A percentile compares a stretch with the other conserved stretches of the same genome.
Evolutionary conservation across 1,139 yeast genomes (phyloP).

Genomic region (Zygoascus meyerae): DNA sequence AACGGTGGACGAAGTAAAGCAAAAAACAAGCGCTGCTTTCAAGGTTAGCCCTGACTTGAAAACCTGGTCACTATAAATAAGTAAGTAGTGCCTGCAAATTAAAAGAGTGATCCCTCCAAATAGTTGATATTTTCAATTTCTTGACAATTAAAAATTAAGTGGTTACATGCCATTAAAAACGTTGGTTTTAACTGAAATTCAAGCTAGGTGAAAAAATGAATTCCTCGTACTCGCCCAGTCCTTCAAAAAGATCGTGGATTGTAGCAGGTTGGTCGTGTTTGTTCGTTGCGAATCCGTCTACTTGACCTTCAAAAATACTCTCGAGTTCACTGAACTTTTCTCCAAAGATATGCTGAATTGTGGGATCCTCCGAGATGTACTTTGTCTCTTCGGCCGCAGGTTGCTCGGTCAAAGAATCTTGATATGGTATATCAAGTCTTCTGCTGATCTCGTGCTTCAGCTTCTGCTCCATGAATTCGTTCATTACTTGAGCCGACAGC

Average conservation of each 20-base stretch:
- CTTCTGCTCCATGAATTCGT: constrained; percentile 2
- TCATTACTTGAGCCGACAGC: background rate
- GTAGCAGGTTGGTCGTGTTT: background rate
- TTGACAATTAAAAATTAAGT: background rate
- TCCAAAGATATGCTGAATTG: background rate
- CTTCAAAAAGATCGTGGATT: background rate
- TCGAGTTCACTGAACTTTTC: constrained; percentile 6
- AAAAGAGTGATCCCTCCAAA: no score
- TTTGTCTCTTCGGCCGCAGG: background rate
- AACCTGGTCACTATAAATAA: background rate
- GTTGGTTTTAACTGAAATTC: background rate
- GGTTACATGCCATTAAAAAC: background rate
- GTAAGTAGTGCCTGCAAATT: no score
- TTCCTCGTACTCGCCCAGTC: constrained; percentile 5
- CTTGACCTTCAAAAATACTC: constrained; percentile 2
- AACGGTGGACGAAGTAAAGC: constrained; percentile 36
- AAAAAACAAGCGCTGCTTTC: constrained; percentile 38
- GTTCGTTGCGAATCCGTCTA: background rate
- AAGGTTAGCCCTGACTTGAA: constrained; percentile 31
- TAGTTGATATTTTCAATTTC: no score
- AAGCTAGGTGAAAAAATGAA: constrained; percentile 1
- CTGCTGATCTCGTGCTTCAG: background rate
- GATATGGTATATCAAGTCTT: background rate
- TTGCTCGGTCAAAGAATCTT: background rate
- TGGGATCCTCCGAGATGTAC: background rate